Conservation (phyloP, 495 filamentous ascomycete genomes). For the Lasiosphaeria hispida region DNA sequence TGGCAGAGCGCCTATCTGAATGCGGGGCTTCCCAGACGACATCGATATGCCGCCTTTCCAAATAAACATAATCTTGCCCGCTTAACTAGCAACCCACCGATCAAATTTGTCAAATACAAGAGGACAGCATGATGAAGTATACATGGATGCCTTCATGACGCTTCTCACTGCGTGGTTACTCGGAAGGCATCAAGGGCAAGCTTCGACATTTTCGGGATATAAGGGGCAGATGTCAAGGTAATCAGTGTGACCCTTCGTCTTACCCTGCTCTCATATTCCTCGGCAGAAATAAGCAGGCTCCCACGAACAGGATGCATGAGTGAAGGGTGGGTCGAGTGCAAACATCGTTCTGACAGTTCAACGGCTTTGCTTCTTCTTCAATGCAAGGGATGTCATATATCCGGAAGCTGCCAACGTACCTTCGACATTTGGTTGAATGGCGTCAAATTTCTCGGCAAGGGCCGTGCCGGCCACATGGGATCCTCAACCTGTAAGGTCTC, state of each 20-base stretch:
- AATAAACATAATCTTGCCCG: too few relatives aligned
- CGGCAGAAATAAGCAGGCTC: constrained; percentile 1
- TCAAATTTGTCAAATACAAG: too few relatives aligned
- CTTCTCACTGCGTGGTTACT: not conserved
- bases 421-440: too few relatives aligned
- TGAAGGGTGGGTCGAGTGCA: not conserved
- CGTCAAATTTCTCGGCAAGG: too few relatives aligned
- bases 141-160: not conserved
- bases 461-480: too few relatives aligned
- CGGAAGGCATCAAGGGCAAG: not conserved
- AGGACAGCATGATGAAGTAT: too few relatives aligned
- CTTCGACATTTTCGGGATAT: not conserved
- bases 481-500: too few relatives aligned
- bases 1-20: too few relatives aligned
- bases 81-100: too few relatives aligned
- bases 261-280: constrained; percentile 2
- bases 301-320: not conserved
- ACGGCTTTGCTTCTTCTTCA: not conserved
- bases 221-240: constrained; percentile 4
- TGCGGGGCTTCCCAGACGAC: too few relatives aligned
- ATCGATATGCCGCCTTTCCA: too few relatives aligned
- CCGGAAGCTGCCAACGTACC: too few relatives aligned
- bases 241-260: constrained; percentile 2
- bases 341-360: not conserved
- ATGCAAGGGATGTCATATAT: not conserved